Base-by-base conservation (phyloP, 2,329 filamentous ascomycete genomes). In the Trichoderma pleuroti region DNA sequence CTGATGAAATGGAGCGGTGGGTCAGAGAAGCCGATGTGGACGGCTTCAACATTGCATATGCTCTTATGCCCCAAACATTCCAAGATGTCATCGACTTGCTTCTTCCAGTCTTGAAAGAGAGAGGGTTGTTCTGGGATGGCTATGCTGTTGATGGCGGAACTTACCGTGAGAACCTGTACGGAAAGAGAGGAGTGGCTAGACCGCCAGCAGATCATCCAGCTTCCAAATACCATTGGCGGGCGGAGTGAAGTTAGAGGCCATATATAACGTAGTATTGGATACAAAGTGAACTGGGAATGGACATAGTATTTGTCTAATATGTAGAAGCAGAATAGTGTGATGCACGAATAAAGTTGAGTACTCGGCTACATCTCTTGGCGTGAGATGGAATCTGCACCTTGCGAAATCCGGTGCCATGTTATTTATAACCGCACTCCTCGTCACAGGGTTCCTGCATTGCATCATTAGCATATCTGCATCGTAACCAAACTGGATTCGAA, bases 1-100 rank as follows among this genome's bases (percentile, higher is more conserved):
- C 74, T 2, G 75, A 76, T 67, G 70, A 73, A 49, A 71, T 76
- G 72, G 74, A 75, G 63, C 68, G 73, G 30, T 76, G 75, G 75
- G 64, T 76, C 18, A 64, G 28, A 2, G 87, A 89, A 74, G 87
- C 85, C 0, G 88, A 88, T 74, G 83, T 90, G 1, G 88, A 90
- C 76, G 88, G 88, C 0, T 90, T 76, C 61, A 76, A 76, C 46
- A 71, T 77, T n/a, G 75, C 76, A 0, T 77, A 78, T 39, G 79
- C 78, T 0, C 72, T 82, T 0, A 80, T 83, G 71, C 91, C 89
- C 0, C 85, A 85, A 54, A 89, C 87, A 0, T 93, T 92, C 77
- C 85, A 90, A 70, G 90, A 93, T 72, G 85, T 92, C 1, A 86
- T 90, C 36, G 86, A 90, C 10, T 80, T 91, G 11, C 77, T 92